Evolutionary conservation across 2,329 filamentous ascomycete genomes (phyloP), one percentile per base, ranked within the genome.

Genomic region (Keithomyces neogunnii): DNA sequence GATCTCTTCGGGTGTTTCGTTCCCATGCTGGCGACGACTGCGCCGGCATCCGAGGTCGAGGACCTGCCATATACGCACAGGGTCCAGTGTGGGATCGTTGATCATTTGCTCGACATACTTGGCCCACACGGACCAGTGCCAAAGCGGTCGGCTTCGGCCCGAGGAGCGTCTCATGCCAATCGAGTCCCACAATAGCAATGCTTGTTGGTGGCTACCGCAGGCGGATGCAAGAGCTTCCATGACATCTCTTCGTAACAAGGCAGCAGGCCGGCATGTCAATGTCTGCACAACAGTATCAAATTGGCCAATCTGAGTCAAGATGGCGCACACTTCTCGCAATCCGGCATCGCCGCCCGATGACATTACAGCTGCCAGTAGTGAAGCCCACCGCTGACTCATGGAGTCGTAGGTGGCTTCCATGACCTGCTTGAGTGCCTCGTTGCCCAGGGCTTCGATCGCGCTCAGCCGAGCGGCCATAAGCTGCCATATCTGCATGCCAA

Each of bases 111-210:
- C 57, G 3, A 62, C 43, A 49, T 69, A 63, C 3, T 57, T 58
- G 19, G 51, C 52, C 69, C 69, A 72, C 10, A 57, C 47, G 11
- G 58, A 57, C 66, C 68, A 71, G 13, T 59, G 47, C 62, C 67
- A 67, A 3, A 48, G 6, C 1, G 48, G 49, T 9, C 58, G 46
- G 31, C 52, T 38, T 29, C 36, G 49, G 5, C 39, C 45, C 10
- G 39, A n/a, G 7, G 36, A 35, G 0, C 45, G 45, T 10, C 56
- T 55, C 13, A 39, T 28, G 19, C 54, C 48, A n/a, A 56, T 45
- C 2, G 50, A 46, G 30, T 58, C 50, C 52, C 63, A 60, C 9
- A 68, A 52, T 4, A 43, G 32, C 10, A 66, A 46, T 1, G 63
- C 66, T 13, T 59, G 51, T 4, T 43, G 49, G 49, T 68, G 57